Base-by-base conservation (phyloP, 2,329 filamentous ascomycete genomes). In the Diaporthe velutina region DNA sequence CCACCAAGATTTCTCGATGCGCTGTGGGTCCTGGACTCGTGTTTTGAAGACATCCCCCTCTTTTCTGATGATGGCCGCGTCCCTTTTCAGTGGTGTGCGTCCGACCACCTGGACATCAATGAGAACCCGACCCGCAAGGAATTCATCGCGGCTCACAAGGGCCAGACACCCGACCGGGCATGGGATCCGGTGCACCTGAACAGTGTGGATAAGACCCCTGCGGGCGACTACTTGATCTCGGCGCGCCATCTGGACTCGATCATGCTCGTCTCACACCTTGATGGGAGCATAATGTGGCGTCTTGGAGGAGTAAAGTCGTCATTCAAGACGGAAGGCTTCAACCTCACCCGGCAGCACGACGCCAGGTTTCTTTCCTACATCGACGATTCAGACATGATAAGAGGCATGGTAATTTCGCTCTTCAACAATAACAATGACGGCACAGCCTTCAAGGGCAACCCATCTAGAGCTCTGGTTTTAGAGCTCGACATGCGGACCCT, bases 131-230 rank as follows among this genome's bases (percentile, higher is more conserved):
- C 35, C 48, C 55, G 48, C 25, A 30, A 50, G 10, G 57, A 54
- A 2, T 55, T 71, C 28, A 30, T 35, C 2, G 57, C 45, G 4
- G 58, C 25, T n/a, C 42, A 38, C 15, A 71, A 74, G 8, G 73
- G 73, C 17, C 58, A 64, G 6, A 71, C 57, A 13, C 78, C 79
- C 0, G 76, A 76, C 22, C 22, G 55, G 15, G 81, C 84, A 0
- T 90, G 88, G 81, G 88, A 90, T 78, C 89, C 85, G 74, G 90
- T 90, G 78, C 88, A 90, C 79, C 85, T 90, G 80, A 89, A 90
- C 80, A 87, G 86, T 42, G 82, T 90, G n/a, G 86, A 89, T 77
- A 89, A 90, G 78, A 84, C 86, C 72, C 77, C 80, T 0, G 76
- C 83, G 0, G 88, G 88, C 4, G 64, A 75, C 61, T 91, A 89